phyloP scores from a whole-genome alignment of 345 rosid species.

The Gossypium mustelinum region DNA sequence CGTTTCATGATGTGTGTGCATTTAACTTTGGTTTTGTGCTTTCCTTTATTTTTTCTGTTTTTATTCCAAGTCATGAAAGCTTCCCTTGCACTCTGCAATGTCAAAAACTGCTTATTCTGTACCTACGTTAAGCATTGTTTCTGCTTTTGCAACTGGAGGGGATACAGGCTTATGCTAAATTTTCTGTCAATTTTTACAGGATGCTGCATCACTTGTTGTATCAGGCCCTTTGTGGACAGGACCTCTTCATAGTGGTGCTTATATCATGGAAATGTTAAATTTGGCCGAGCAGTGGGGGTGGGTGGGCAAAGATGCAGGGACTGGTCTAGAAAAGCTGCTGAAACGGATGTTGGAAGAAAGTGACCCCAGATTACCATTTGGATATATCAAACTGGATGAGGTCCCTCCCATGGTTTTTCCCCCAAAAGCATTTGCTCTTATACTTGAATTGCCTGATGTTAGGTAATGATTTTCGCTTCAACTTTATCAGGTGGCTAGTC shows the following conservation, averaged over 20 bases:
- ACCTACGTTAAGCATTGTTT: background rate
- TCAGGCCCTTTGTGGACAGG: slow-evolving; percentile 67
- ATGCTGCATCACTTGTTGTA: slow-evolving; percentile 46
- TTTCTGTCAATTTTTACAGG: slow-evolving; percentile 25
- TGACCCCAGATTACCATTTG: slow-evolving; percentile 72
- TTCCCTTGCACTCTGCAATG: background rate
- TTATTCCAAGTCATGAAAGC: slow-evolving; percentile 19
- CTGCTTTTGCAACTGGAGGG: background rate
- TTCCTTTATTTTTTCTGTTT: slow-evolving; percentile 18
- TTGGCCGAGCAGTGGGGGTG: slow-evolving; percentile 76
- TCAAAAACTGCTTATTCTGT: slow-evolving; percentile 17
- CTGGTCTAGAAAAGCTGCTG: slow-evolving; percentile 66
- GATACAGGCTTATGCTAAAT: background rate
- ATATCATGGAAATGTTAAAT: slow-evolving; percentile 55
- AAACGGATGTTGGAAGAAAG: slow-evolving; percentile 72
- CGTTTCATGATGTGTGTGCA: background rate
- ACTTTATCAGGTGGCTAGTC: slow-evolving; percentile 62
- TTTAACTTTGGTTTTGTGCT: background rate
- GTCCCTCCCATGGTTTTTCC: slow-evolving; percentile 23
- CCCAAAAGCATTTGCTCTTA: background rate
- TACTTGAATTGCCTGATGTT: background rate
- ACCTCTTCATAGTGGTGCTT: slow-evolving; percentile 65
- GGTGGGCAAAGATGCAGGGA: slow-evolving; percentile 47
- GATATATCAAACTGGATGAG: slow-evolving; percentile 84
- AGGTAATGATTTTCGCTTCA: background rate